A percentile compares a stretch with the other conserved stretches of the same genome.
Evolutionary conservation across 345 rosid species (phyloP).

Genomic region (Stellera chamaejasme): DNA sequence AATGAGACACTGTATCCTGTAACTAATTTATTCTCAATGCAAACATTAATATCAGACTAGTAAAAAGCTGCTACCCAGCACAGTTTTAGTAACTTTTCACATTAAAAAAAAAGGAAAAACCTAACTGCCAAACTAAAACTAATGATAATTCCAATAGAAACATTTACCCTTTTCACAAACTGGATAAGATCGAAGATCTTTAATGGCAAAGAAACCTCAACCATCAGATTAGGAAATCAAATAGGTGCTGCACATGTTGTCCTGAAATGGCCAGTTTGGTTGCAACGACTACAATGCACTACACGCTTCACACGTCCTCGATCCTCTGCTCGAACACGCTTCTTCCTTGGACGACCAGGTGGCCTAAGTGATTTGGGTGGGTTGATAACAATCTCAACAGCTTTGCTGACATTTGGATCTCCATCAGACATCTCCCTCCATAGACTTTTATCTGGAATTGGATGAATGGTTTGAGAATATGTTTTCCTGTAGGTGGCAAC

Average conservation of each 20-base stretch:
- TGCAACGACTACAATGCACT: slow-evolving; percentile 97
- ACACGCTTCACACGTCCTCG: slow-evolving; percentile 85
- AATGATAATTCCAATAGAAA: slow-evolving; percentile 13
- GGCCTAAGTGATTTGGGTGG: slow-evolving; percentile 92
- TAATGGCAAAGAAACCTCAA: slow-evolving; percentile 2
- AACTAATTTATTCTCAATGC: no score
- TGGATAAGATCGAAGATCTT: slow-evolving; percentile 10
- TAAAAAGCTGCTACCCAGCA: neutral
- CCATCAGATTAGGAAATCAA: slow-evolving; percentile 20
- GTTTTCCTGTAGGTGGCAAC: slow-evolving; percentile 91
- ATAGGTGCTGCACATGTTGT: slow-evolving; percentile 98
- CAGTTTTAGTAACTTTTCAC: neutral
- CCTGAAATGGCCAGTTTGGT: slow-evolving; percentile 97
- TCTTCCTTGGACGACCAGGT: slow-evolving; percentile 92
- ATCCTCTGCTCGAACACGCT: slow-evolving; percentile 88
- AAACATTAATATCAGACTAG: neutral
- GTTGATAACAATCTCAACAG: slow-evolving; percentile 40
- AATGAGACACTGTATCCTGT: no score
- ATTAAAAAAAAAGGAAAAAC: slow-evolving; percentile 1
- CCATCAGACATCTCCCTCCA: slow-evolving; percentile 83
- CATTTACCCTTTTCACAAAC: slow-evolving; percentile 18
- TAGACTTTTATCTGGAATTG: slow-evolving; percentile 84
- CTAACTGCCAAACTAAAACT: slow-evolving; percentile 19
- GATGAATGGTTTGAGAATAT: slow-evolving; percentile 92
- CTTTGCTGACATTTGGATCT: slow-evolving; percentile 43